phyloP scores from a whole-genome alignment of 495 filamentous ascomycete genomes.

The Xylaria castorea region DNA sequence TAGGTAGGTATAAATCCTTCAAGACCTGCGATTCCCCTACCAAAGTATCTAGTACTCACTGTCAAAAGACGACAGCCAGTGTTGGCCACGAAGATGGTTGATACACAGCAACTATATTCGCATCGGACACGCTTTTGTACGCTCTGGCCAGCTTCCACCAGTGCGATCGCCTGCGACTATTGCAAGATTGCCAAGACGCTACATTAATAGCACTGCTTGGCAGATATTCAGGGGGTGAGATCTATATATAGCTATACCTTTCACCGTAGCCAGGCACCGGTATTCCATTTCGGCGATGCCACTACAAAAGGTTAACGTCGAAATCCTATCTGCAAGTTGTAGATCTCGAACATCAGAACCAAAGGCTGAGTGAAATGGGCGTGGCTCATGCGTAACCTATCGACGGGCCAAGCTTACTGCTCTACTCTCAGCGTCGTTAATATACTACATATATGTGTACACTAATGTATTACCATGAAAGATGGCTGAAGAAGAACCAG shows the following conservation, averaged over 20 bases:
- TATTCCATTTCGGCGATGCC: neutral
- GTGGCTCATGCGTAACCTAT: neutral
- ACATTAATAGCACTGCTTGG: neutral
- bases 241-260: conserved; percentile 4
- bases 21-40: neutral
- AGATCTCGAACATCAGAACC: neutral
- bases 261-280: neutral
- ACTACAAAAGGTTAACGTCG: neutral
- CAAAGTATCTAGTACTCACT: neutral
- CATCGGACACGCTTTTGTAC: neutral
- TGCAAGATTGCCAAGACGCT: neutral
- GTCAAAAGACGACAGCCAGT: neutral
- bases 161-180: neutral
- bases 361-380: neutral
- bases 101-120: neutral
- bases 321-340: neutral
- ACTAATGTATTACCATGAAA: neutral
- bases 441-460: too few species aligned
- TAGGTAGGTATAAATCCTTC: neutral
- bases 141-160: neutral
- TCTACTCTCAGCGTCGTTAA: neutral
- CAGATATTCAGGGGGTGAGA: neutral
- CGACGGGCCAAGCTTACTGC: neutral
- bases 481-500: neutral
- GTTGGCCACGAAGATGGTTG: neutral